Percentiles rank a stretch among this genome's conserved stretches.
phyloP scores from a whole-genome alignment of 768 basidiomycete species.

The Leccinum subtestaceum region DNA sequence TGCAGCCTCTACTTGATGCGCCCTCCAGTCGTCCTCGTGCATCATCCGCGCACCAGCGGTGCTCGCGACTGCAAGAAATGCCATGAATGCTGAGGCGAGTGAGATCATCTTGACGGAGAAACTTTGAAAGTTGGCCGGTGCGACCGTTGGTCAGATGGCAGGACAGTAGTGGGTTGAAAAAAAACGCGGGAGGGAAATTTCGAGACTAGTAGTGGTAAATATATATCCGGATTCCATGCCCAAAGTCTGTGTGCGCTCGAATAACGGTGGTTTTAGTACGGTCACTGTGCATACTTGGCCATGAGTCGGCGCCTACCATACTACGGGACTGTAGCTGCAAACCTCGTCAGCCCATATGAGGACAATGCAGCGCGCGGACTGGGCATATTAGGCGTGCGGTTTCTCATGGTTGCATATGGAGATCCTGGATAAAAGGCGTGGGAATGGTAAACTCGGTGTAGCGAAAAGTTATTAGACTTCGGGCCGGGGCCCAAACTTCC shows the following conservation, averaged over 20 bases:
- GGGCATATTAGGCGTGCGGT: neutral
- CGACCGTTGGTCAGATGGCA: neutral
- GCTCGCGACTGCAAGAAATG: constrained; percentile 9
- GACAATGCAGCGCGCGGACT: neutral
- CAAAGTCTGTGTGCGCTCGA: neutral
- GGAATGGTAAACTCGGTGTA: neutral
- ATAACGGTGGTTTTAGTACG: neutral
- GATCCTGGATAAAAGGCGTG: neutral
- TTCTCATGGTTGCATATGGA: neutral
- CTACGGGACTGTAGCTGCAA: neutral
- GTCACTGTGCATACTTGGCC: neutral
- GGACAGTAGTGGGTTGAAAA: neutral
- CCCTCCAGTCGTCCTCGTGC: constrained; percentile 42
- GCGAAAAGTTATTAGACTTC: too few species aligned
- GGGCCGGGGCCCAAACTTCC: too few species aligned
- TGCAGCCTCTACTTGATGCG: constrained; percentile 47
- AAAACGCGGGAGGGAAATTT: neutral
- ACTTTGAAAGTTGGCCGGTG: neutral
- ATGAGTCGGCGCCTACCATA: neutral
- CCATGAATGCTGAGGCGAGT: constrained; percentile 2
- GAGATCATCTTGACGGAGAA: constrained; percentile 11
- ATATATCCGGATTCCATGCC: neutral
- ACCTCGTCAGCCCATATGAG: neutral
- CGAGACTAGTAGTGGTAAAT: neutral
- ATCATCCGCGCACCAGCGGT: constrained; percentile 21